These are phyloP conservation scores for Pythium dissotocum DNA, from an alignment of 352 stramenopile genomes.

Conservation along the genomic window DNA sequence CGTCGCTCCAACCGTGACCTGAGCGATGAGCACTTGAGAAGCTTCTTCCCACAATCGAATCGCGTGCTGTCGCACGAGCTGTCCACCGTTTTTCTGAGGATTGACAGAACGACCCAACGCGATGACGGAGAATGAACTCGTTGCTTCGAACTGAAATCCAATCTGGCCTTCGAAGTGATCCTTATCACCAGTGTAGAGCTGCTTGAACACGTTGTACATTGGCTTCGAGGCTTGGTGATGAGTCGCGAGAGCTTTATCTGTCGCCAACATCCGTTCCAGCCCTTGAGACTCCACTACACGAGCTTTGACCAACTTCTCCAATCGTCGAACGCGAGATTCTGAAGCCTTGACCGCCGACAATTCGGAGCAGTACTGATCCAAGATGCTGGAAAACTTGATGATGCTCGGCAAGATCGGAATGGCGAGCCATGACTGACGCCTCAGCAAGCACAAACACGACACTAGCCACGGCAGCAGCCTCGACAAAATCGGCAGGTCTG, in stretches of 20 bases:
- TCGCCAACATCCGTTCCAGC: conserved; percentile 50
- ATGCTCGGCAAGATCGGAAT: conserved; percentile 66
- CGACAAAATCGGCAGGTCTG: conserved; percentile 52
- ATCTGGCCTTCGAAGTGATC: conserved; percentile 91
- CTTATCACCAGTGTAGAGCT: conserved; percentile 88
- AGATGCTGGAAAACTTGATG: conserved; percentile 55
- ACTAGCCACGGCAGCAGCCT: conserved; percentile 79
- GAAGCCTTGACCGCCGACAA: conserved; percentile 60
- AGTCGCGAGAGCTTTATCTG: conserved; percentile 46
- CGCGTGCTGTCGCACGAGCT: conserved; percentile 67
- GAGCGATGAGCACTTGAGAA: conserved; percentile 64
- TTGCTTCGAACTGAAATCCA: conserved; percentile 88
- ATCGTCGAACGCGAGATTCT: conserved; percentile 57
- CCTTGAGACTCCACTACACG: conserved; percentile 67
- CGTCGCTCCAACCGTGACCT: conserved; percentile 57
- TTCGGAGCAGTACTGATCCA: conserved; percentile 80
- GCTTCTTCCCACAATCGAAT: conserved; percentile 86
- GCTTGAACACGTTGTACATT: conserved; percentile 88
- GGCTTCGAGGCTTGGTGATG: conserved; percentile 61
- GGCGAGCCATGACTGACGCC: conserved; percentile 78
- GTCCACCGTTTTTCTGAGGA: conserved; percentile 54
- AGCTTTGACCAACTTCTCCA: conserved; percentile 63
- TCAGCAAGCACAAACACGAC: conserved; percentile 74
- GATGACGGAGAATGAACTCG: conserved; percentile 79
- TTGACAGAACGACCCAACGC: conserved; percentile 83